These are phyloP conservation scores for Plectranthus barbatus DNA, from an alignment of 257 asterid genomes.

Conservation along the genomic window DNA sequence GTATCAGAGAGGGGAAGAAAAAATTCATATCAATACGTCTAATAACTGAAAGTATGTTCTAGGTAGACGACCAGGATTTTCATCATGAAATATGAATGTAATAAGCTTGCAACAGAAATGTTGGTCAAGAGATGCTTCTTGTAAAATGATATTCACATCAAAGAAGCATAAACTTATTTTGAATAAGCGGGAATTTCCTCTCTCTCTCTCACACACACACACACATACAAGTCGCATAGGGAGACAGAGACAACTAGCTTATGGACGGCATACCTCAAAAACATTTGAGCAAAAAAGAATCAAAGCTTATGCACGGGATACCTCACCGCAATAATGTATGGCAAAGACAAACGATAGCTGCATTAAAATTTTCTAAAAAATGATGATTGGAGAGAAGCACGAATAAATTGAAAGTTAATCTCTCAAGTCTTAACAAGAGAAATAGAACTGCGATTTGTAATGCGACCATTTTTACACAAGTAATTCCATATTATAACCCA, in stretches of 20 bases:
- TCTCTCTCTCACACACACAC: not conserved
- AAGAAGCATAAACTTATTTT: not conserved
- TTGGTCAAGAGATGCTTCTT: not conserved
- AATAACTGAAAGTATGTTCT: not conserved
- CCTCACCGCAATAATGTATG: not conserved
- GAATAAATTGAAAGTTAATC: not conserved
- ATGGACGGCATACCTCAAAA: too few species aligned
- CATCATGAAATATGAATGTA: not conserved
- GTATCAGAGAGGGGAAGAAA: not conserved
- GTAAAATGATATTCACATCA: conserved; percentile 6
- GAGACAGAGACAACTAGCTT: not conserved
- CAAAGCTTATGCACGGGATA: not conserved
- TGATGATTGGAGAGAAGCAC: not conserved
- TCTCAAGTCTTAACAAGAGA: not conserved
- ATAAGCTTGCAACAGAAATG: not conserved
- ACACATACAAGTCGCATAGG: not conserved
- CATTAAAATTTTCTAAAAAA: not conserved
- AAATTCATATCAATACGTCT: not conserved
- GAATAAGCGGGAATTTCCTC: not conserved
- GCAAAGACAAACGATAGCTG: not conserved
- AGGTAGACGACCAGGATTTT: not conserved
- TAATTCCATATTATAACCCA: not conserved
- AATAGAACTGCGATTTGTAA: not conserved
- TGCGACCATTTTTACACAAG: not conserved
- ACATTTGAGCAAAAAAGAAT: not conserved